Evolutionary conservation across 1,284 basidiomycete genomes (phyloP), one percentile per base, ranked within the genome.

Genomic region (Vanrija sp.): DNA sequence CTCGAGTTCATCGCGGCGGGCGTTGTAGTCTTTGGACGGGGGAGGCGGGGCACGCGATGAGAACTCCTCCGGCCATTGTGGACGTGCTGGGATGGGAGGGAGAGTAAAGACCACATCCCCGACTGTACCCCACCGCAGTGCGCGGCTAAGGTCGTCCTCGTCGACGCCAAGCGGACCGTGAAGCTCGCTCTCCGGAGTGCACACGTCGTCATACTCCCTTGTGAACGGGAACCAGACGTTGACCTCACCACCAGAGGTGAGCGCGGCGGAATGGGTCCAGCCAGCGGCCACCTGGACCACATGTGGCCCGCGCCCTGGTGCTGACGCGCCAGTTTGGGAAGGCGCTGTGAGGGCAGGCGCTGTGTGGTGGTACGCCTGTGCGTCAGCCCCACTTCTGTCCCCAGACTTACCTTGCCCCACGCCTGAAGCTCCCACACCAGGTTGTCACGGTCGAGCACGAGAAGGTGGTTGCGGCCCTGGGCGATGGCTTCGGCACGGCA

Each of bases 191-290:
- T 62, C 52, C 1, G 51, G 26, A 2, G 69, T 72, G 1, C 66
- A 50, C 16, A 51, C 43, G 1, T 46, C 45, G 19, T 58, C 46
- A 62, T 82, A 81, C 6, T 48, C 56, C 0, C 60, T 56, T 0
- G 64, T 55, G 48, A 73, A 72, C 1, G 89, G 89, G 83, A 85
- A 91, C 83, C 86, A 91, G 7, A 87, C 83, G 61, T 86, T 82
- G 34, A 90, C 83, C 38, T 84, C 80, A 1, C 89, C 89, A 5
- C 81, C 79, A 50, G 81, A 79, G 3, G 86, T 86, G 58, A 94
- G 82, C 34, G 84, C 79, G 3, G 85, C 81, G 7, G 85, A 86
- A 72, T 86, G 87, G 6, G 67, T 62, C 91, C 89, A 92, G n/a
- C 91, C 91, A 56, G 73, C 66, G 0, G 86, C 86, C 28, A 90